Evolutionary conservation across 2,329 filamentous ascomycete genomes (phyloP).

Genomic region (Pseudocercospora fuligena): DNA sequence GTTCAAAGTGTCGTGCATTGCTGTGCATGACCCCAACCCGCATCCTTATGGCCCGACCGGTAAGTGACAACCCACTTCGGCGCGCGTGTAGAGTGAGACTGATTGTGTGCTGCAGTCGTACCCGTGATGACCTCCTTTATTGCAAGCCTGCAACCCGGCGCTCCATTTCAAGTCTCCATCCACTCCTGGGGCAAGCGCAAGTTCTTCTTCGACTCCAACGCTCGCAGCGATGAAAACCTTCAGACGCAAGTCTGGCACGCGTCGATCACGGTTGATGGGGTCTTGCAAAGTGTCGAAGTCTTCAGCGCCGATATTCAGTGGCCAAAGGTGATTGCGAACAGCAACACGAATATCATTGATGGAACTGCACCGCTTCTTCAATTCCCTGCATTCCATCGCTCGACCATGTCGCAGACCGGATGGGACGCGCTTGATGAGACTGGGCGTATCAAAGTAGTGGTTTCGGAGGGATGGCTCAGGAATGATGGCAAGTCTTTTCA

Average conservation of each 20-base stretch:
- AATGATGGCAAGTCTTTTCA: conserved; percentile 53
- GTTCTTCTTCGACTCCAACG: conserved; percentile 17
- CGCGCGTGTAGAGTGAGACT: not conserved
- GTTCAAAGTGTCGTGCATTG: conserved; percentile 78
- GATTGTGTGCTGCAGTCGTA: conserved; percentile 8
- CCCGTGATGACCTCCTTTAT: conserved; percentile 68
- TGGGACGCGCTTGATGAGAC: conserved; percentile 74
- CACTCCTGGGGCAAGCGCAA: conserved; percentile 71
- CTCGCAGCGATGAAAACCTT: not conserved
- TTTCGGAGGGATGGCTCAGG: conserved; percentile 69
- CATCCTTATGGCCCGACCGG: not conserved
- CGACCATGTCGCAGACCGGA: conserved; percentile 69
- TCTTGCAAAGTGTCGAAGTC: conserved; percentile 55
- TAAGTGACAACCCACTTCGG: not conserved
- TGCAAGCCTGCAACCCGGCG: conserved; percentile 63
- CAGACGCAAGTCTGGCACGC: conserved; percentile 50
- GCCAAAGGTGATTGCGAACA: conserved; percentile 47
- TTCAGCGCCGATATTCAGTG: conserved; percentile 58
- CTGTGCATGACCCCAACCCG: conserved; percentile 49
- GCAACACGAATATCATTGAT: conserved; percentile 10
- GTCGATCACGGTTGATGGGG: conserved; percentile 71
- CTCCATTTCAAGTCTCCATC: conserved; percentile 72
- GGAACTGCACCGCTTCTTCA: conserved; percentile 57
- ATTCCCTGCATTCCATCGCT: conserved; percentile 74
- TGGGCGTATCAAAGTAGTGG: conserved; percentile 75